phyloP scores from a whole-genome alignment of 2,329 filamentous ascomycete genomes.

The Tolypocladium endophyticum region DNA sequence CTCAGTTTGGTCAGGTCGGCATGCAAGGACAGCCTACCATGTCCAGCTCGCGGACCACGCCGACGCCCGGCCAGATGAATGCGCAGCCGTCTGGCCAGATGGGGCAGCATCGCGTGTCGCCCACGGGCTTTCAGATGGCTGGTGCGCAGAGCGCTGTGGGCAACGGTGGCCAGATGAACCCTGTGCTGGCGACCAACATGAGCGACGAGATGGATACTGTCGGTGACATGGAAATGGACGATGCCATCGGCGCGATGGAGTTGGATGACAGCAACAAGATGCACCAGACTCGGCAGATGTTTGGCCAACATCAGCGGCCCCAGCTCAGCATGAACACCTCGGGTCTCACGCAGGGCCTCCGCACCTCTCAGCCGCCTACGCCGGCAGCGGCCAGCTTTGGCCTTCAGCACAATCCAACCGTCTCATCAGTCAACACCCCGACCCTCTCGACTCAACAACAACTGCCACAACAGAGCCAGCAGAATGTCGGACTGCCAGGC shows the following conservation, averaged over 20 bases:
- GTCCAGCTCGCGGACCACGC: constrained; percentile 20
- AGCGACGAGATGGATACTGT: constrained; percentile 69
- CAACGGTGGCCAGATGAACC: constrained; percentile 27
- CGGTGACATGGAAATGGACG: constrained; percentile 96
- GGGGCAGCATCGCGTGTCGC: constrained; percentile 21
- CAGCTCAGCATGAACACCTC: constrained; percentile 75
- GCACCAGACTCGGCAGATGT: constrained; percentile 60
- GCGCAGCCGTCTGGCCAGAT: constrained; percentile 18
- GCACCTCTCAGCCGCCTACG: constrained; percentile 77
- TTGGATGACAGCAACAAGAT: constrained; percentile 53
- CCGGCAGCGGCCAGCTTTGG: constrained; percentile 68
- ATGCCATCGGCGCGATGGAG: constrained; percentile 58
- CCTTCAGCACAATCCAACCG: constrained; percentile 86
- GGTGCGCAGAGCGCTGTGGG: constrained; percentile 16
- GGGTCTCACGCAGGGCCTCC: constrained; percentile 64
- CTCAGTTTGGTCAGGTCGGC: constrained; percentile 26
- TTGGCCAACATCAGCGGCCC: constrained; percentile 53
- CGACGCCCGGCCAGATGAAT: constrained; percentile 17
- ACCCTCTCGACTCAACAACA: constrained; percentile 76
- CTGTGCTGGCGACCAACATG: constrained; percentile 28
- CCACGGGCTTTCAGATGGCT: constrained; percentile 27
- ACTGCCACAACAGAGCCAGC: constrained; percentile 48
- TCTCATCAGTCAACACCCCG: constrained; percentile 93
- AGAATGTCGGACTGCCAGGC: constrained; percentile 33
- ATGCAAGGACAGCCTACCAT: constrained; percentile 20